phyloP scores from a whole-genome alignment of 495 filamentous ascomycete species.

The Umbilicaria muhlenbergii region DNA sequence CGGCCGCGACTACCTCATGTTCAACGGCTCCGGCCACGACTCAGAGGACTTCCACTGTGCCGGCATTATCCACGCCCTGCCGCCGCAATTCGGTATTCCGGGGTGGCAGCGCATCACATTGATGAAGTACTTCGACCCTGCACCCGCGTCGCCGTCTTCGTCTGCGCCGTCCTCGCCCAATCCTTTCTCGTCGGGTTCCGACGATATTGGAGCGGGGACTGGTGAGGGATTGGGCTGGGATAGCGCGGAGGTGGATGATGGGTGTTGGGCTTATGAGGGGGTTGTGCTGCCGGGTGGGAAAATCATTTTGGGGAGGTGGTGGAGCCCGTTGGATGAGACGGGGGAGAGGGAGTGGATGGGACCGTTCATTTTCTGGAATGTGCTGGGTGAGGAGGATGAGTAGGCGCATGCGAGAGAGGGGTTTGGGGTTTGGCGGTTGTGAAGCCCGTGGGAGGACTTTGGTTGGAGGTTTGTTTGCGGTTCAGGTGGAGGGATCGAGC shows the following conservation, averaged over 20 bases:
- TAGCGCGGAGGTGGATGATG: constrained; percentile 1
- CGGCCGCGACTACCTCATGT: constrained; percentile 7
- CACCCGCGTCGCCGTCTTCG: neutral
- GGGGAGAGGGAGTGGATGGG: constrained; percentile 18
- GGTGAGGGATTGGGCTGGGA: constrained; percentile 2
- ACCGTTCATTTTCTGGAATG: constrained; percentile 41
- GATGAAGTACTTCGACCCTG: constrained; percentile 15
- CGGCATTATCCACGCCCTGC: constrained; percentile 10
- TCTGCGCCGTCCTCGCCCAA: neutral
- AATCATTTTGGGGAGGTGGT: constrained; percentile 33
- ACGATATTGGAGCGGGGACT: neutral
- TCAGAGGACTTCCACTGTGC: constrained; percentile 4
- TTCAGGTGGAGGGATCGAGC: no score
- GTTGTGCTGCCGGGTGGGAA: constrained; percentile 32
- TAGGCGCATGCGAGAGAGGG: no score
- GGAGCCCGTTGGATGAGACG: constrained; percentile 16
- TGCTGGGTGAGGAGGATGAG: constrained; percentile 3
- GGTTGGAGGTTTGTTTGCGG: neutral
- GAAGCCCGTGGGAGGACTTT: no score
- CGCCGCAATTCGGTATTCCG: constrained; percentile 16
- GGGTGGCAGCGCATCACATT: constrained; percentile 31
- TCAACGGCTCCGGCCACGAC: constrained; percentile 8
- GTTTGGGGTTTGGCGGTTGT: no score
- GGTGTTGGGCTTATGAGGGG: constrained; percentile 28
- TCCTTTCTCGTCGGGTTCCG: neutral